Conservation (phyloP, 495 filamentous ascomycete species). For the Penicillium goetzii region DNA sequence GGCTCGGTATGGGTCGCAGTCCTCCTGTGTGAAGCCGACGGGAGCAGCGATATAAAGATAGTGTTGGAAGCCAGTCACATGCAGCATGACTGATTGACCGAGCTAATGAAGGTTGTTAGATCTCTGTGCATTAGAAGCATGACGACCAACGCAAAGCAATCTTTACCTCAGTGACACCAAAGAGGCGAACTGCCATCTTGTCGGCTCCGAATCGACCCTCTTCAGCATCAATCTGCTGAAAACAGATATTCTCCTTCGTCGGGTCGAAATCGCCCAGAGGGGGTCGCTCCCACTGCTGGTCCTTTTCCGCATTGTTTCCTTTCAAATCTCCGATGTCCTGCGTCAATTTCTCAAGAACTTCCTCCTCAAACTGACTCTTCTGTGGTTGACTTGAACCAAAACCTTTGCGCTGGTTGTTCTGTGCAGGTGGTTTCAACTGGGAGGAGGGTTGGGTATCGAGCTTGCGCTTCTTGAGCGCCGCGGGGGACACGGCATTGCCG, state of each 20-base stretch:
- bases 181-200: constrained; percentile 78
- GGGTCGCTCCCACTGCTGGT: constrained; percentile 92
- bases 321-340: constrained; percentile 88
- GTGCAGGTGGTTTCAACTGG: constrained; percentile 61
- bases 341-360: constrained; percentile 90
- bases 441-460: constrained; percentile 61
- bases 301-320: constrained; percentile 82
- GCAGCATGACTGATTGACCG: constrained; percentile 91
- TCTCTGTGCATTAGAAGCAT: not conserved
- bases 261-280: constrained; percentile 72
- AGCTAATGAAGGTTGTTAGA: constrained; percentile 43
- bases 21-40: constrained; percentile 71
- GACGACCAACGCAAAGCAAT: not conserved
- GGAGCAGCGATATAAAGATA: constrained; percentile 95
- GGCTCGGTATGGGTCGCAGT: constrained; percentile 73
- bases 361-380: constrained; percentile 91
- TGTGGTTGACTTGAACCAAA: constrained; percentile 74
- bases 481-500: constrained; percentile 53
- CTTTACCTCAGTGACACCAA: constrained; percentile 90
- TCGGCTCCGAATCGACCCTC: constrained; percentile 78
- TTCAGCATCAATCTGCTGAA: constrained; percentile 95
- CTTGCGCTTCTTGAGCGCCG: constrained; percentile 74
- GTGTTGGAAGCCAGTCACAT: constrained; percentile 94
- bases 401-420: constrained; percentile 58
- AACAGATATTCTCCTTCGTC: constrained; percentile 71